phyloP scores from a whole-genome alignment of 805 yeast species.

The Maudiozyma turicensis region DNA sequence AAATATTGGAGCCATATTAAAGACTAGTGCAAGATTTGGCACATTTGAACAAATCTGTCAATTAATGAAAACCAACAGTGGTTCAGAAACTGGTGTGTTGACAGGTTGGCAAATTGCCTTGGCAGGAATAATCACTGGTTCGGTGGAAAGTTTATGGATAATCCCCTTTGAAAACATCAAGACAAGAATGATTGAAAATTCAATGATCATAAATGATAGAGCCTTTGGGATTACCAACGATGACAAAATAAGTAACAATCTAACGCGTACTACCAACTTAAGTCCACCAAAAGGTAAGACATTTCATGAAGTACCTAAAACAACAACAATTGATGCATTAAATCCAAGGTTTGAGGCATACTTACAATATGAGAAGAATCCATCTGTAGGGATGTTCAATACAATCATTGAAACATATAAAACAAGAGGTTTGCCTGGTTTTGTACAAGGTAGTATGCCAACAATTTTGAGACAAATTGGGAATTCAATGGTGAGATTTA shows the following conservation, averaged over 20 bases:
- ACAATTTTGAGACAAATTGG: constrained; percentile 73
- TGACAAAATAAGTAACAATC: too few species aligned
- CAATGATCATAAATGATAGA: constrained; percentile 26
- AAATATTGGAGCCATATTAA: constrained; percentile 62
- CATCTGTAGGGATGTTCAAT: constrained; percentile 43
- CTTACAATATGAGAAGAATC: constrained; percentile 37
- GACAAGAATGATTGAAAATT: constrained; percentile 68
- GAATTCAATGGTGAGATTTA: constrained; percentile 74
- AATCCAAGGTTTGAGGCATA: constrained; percentile 27
- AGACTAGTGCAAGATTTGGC: constrained; percentile 63
- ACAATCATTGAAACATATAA: constrained; percentile 57
- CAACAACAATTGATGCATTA: constrained; percentile 9
- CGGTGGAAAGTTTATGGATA: constrained; percentile 69
- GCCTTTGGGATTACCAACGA: background rate
- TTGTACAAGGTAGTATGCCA: constrained; percentile 74
- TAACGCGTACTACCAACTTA: too few species aligned
- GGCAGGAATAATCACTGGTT: constrained; percentile 79
- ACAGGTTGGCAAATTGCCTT: constrained; percentile 73
- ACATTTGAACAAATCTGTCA: constrained; percentile 67
- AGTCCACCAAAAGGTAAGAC: constrained; percentile 13
- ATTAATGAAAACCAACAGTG: constrained; percentile 37
- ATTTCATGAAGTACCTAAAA: constrained; percentile 18
- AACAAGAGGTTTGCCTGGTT: constrained; percentile 67
- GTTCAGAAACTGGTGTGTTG: constrained; percentile 47
- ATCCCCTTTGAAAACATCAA: constrained; percentile 89